Evolutionary conservation across 1,284 basidiomycete genomes (phyloP).

Genomic region (Microbotryum silenes-acaulis): DNA sequence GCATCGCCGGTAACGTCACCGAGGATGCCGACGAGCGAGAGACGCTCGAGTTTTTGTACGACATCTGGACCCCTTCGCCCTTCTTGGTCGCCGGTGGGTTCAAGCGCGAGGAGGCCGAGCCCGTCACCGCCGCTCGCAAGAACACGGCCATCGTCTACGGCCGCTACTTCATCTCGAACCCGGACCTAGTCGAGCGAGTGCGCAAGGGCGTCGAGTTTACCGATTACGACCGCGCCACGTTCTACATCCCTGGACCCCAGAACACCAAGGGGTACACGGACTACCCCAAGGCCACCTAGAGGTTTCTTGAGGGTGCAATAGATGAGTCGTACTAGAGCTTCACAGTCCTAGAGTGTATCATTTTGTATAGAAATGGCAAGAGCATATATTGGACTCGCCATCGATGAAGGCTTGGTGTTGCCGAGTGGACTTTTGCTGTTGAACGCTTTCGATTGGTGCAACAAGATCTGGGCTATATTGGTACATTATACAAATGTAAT

Average conservation of each 20-base stretch:
- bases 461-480: no score
- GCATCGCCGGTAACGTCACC: constrained; percentile 25
- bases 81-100: constrained; percentile 51
- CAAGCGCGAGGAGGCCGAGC: constrained; percentile 34
- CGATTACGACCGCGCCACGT: constrained; percentile 40
- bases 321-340: no score
- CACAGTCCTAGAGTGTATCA: no score
- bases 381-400: no score
- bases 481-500: no score
- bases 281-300: no score
- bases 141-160: constrained; percentile 48
- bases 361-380: no score
- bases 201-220: constrained; percentile 37
- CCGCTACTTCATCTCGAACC: constrained; percentile 48
- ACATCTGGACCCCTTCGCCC: constrained; percentile 33
- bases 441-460: no score
- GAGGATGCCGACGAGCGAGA: constrained; percentile 18
- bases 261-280: neutral
- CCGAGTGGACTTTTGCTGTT: no score
- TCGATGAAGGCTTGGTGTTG: no score
- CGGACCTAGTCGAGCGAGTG: constrained; percentile 51
- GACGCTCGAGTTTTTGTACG: constrained; percentile 22
- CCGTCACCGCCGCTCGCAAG: constrained; percentile 39
- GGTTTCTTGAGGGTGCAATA: no score
- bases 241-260: constrained; percentile 33